Evolutionary conservation across 345 rosid genomes (phyloP).

Genomic region (Microcos paniculata): DNA sequence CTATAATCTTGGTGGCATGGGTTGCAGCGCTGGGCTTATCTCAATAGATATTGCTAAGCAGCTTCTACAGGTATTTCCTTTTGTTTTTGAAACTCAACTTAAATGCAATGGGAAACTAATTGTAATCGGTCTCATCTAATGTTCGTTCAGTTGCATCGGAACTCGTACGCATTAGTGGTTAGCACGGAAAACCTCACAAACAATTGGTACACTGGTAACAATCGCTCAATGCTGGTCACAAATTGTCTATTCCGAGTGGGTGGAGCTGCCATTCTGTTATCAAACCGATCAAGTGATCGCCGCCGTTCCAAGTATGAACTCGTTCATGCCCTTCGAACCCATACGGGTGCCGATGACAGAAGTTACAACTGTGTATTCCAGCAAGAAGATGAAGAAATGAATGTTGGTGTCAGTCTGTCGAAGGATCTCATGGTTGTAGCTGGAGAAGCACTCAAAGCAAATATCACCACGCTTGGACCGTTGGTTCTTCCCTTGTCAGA

Average conservation of each 20-base stretch:
- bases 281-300: slow-evolving; percentile 11
- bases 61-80: slow-evolving; percentile 44
- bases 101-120: too few species aligned
- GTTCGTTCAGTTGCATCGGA: not conserved
- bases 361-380: slow-evolving; percentile 3
- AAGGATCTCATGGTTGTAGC: slow-evolving; percentile 15
- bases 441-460: slow-evolving; percentile 6
- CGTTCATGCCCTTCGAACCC: slow-evolving; percentile 14
- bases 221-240: slow-evolving; percentile 15
- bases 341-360: slow-evolving; percentile 5
- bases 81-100: too few species aligned
- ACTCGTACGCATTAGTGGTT: slow-evolving; percentile 11
- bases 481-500: slow-evolving; percentile 18
- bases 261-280: slow-evolving; percentile 14
- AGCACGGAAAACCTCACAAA: slow-evolving; percentile 17
- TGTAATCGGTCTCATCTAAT: too few species aligned
- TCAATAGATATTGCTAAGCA: slow-evolving; percentile 59
- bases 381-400: slow-evolving; percentile 2
- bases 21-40: slow-evolving; percentile 54
- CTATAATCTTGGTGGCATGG: slow-evolving; percentile 63
- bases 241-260: slow-evolving; percentile 20
- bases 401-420: not conserved
- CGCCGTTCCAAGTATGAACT: slow-evolving; percentile 14
- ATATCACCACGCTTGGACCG: slow-evolving; percentile 10
- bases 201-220: slow-evolving; percentile 8